A percentile compares a stretch with the other conserved stretches of the same genome.
phyloP scores from a whole-genome alignment of 441 rosid species.

The Rhodomyrtus psidioides region DNA sequence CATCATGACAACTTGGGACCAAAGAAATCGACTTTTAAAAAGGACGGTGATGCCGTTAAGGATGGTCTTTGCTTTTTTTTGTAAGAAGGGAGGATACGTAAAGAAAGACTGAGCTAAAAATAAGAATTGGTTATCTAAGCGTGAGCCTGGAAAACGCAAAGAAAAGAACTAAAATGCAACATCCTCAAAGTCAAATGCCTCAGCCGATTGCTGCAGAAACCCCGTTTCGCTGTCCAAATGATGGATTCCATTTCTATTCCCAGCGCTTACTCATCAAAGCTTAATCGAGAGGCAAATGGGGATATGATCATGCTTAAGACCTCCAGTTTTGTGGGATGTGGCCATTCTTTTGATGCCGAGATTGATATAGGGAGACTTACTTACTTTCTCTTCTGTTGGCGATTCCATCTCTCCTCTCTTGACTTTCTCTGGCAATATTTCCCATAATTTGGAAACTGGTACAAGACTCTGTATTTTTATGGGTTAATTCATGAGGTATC shows the following conservation, averaged over 20 bases:
- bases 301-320: not conserved
- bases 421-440: not conserved
- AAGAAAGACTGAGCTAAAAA: too few relatives aligned
- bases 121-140: too few relatives aligned
- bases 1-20: too few relatives aligned
- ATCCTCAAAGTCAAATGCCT: not conserved
- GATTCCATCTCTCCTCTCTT: not conserved
- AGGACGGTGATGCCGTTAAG: too few relatives aligned
- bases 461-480: too few relatives aligned
- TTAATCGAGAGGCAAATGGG: too few relatives aligned
- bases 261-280: not conserved
- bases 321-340: not conserved
- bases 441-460: not conserved
- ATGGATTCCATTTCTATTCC: not conserved
- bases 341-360: not conserved
- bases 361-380: not conserved
- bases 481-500: too few relatives aligned
- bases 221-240: not conserved
- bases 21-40: too few relatives aligned
- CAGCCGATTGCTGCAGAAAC: not conserved
- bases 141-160: too few relatives aligned
- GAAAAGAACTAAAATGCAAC: too few relatives aligned
- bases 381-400: not conserved
- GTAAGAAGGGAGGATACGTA: too few relatives aligned
- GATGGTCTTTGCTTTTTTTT: too few relatives aligned